Evolutionary conservation across 2,329 filamentous ascomycete species (phyloP), one percentile per base, ranked within the genome.

Genomic region (Epichloe hybrida): DNA sequence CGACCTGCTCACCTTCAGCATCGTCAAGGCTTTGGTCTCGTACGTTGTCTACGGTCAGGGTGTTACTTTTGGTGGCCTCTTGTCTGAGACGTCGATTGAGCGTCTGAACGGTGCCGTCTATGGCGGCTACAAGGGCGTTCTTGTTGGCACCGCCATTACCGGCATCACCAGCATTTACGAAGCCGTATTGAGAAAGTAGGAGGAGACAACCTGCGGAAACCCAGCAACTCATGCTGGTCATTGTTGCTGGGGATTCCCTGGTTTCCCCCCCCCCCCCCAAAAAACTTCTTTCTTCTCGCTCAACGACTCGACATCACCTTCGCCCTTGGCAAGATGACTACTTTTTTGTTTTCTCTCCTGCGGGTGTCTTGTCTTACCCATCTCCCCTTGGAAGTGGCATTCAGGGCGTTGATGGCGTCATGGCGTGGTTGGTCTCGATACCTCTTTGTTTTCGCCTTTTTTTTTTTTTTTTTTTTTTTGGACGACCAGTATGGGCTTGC

Each of bases 1-100:
- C 56, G 93, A 98, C 64, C 90, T 90, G 4, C 71, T 97, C 62
- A 86, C 84, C 21, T 98, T 94, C 70, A 95, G 90, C 71, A 82
- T 97, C 52, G 80, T 80, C 59, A 95, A 95, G 72, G 90, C 85
- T 0, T 65, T 97, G 50, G 68, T 90, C 53, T 82, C 86, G 7
- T 95, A 86, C 66, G 76, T 91, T 36, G 82, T 95, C 17, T 95
- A 90, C 63, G 79, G 76, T 9, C 80, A 84, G 63, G 79, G 78
- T 36, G 75, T 77, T 48, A 79, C 75, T 46, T 77, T 84, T 51
- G 72, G 77, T 46, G 83, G 84, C 35, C 71, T 81, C 49, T 72
- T 88, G 52, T 73, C 78, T 52, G 70, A 74, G 31, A 67, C 71
- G 15, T 78, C 80, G 6, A 81, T 88, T 46, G 69, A 69, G 49